Evolutionary conservation across 2,329 filamentous ascomycete genomes (phyloP).

Genomic region (Neonectria coccinea): DNA sequence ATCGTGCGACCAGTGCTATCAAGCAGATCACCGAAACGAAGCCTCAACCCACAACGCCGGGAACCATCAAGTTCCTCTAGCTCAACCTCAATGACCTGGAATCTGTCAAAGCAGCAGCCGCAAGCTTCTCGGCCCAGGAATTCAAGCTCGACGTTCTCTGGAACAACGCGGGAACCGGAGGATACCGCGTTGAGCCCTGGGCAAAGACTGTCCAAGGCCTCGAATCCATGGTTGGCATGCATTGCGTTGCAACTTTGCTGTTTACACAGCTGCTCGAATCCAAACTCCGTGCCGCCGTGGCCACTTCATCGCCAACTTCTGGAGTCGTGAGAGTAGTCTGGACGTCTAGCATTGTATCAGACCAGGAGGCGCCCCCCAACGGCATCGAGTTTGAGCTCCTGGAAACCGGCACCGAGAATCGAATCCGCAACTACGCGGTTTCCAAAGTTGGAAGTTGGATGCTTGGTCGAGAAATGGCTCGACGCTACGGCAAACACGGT

Average conservation of each 20-base stretch:
- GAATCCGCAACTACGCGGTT: constrained; percentile 45
- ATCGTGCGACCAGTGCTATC: constrained; percentile 47
- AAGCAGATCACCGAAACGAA: constrained; percentile 39
- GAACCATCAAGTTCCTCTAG: constrained; percentile 49
- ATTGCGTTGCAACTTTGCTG: constrained; percentile 51
- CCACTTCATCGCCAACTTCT: neutral
- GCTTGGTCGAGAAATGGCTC: constrained; percentile 48
- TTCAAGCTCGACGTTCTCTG: constrained; percentile 56
- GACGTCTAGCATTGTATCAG: constrained; percentile 47
- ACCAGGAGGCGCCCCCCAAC: constrained; percentile 41
- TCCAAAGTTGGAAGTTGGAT: constrained; percentile 54
- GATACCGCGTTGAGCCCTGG: constrained; percentile 25
- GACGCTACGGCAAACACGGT: constrained; percentile 37
- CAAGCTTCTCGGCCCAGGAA: constrained; percentile 53
- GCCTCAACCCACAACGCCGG: constrained; percentile 22
- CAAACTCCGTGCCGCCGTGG: constrained; percentile 47
- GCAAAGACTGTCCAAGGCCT: constrained; percentile 46
- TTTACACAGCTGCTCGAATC: constrained; percentile 51
- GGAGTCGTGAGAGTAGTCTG: constrained; percentile 49
- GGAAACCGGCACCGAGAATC: constrained; percentile 37
- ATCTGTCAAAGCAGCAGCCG: constrained; percentile 53
- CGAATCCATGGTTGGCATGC: constrained; percentile 50
- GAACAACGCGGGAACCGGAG: constrained; percentile 51
- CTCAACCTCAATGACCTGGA: constrained; percentile 57
- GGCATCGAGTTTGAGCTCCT: constrained; percentile 47